Conservation (phyloP, 805 yeast genomes). For the Starmerella asiatica region DNA sequence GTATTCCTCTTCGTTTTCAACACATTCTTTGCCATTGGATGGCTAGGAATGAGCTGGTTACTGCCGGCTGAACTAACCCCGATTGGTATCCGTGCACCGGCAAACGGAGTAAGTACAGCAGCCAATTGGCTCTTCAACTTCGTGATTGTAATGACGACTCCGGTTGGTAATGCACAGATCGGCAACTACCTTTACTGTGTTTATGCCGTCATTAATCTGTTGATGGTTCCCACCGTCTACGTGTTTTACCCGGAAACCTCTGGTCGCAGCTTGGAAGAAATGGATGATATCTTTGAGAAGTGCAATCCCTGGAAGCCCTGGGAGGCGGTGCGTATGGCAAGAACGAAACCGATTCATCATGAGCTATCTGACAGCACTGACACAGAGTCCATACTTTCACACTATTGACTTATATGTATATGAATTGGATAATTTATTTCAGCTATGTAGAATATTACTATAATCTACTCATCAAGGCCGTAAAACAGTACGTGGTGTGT, state of each 20-base stretch:
- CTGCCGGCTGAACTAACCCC: slow-evolving; percentile 50
- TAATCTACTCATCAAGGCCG: no score
- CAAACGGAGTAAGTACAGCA: slow-evolving; percentile 49
- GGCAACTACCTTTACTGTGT: slow-evolving; percentile 46
- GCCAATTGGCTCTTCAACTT: slow-evolving; percentile 55
- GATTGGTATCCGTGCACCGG: slow-evolving; percentile 42
- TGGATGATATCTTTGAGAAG: slow-evolving; percentile 37
- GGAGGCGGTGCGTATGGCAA: slow-evolving; percentile 31
- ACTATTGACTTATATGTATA: no score
- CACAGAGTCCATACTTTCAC: no score
- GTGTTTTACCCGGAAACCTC: slow-evolving; percentile 48
- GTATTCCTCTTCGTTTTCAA: slow-evolving; percentile 44
- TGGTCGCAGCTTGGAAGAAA: slow-evolving; percentile 47
- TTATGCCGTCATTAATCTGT: slow-evolving; percentile 40
- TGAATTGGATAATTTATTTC: no score
- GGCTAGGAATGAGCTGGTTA: slow-evolving; percentile 46
- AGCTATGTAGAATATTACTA: no score
- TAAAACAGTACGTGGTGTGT: no score
- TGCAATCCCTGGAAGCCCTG: slow-evolving; percentile 31
- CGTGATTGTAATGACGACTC: slow-evolving; percentile 47
- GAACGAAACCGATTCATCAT: no score
- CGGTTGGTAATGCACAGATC: slow-evolving; percentile 37
- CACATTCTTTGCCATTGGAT: slow-evolving; percentile 40
- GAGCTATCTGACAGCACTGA: no score
- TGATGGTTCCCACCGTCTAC: slow-evolving; percentile 34